Base-by-base conservation (phyloP, 495 filamentous ascomycete species). In the Penicillium robsamsonii region DNA sequence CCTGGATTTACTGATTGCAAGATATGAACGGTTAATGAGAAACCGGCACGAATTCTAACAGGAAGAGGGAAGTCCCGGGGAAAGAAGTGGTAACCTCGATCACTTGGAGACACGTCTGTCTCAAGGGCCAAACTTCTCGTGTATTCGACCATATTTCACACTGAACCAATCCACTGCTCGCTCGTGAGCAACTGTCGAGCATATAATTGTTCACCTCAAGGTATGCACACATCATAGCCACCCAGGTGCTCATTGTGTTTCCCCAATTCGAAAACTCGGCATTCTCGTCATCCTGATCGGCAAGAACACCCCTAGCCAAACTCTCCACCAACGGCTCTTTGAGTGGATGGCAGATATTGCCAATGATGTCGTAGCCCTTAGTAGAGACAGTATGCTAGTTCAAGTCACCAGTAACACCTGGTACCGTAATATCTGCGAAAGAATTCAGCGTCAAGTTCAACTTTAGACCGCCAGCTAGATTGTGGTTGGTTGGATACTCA, bases 191-290 rank as follows among this genome's bases (percentile, higher is more conserved):
- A 22, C 46, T n/a, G 57, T 63, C 60, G 20, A 62, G 51, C 12
- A 55, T 56, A 42, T 60, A 44, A 46, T 67, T 67, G 24, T 67
- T 56, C 40, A 62, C 61, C 43, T 61, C 58, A 15, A 67, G 55
- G 24, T 67, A 61, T 22, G 22, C 1, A 30, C 47, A 22, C 63
- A 66, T 66, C 55, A 59, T 53, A 20, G 49, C 24, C 37, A 65
- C 27, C 62, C 55, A 65, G 38, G 46, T 11, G 15, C 27, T 56
- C 43, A 65, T 45, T 50, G 9, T 29, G 2, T 30, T 12, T 11
- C 22, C 38, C 56, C 59, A 62, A 15, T 17, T 15, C 12, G 60
- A 62, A 57, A 54, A 51, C 9, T 50, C 49, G 3, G 41, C 18
- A 37, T 29, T 29, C 20, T 58, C 55, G 5, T 22, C 18, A 25